A percentile compares a stretch with the other conserved stretches of the same genome.
phyloP scores from a whole-genome alignment of 768 basidiomycete species.

The Russula virescens region DNA sequence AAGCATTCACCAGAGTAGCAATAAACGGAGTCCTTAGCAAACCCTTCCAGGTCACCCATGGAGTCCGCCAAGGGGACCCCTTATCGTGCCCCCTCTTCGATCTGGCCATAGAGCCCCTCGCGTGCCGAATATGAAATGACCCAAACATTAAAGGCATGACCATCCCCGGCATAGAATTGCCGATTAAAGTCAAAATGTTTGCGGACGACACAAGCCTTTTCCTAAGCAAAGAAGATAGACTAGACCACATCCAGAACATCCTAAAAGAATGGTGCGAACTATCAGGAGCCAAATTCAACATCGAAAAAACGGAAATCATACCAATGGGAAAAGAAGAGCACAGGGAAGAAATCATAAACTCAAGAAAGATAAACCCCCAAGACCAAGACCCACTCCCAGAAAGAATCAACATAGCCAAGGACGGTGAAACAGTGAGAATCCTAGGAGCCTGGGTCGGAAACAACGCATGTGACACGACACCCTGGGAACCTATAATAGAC shows the following conservation, averaged over 20 bases:
- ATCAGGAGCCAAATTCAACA: constrained; percentile 40
- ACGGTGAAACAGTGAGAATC: background rate
- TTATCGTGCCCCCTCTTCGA: background rate
- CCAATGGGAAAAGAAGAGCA: constrained; percentile 31
- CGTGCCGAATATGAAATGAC: background rate
- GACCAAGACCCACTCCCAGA: background rate
- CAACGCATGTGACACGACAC: background rate
- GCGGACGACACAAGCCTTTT: constrained; percentile 16
- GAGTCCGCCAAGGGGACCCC: background rate
- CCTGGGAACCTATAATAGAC: background rate
- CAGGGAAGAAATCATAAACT: background rate
- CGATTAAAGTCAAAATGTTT: background rate
- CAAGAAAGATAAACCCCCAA: background rate
- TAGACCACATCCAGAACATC: constrained; percentile 26
- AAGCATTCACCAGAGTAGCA: background rate
- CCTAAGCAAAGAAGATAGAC: constrained; percentile 31
- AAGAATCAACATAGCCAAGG: background rate
- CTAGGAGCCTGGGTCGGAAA: constrained; percentile 1
- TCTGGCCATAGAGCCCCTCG: background rate
- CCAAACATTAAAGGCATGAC: background rate
- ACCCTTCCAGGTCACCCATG: background rate
- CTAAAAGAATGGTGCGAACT: constrained; percentile 39
- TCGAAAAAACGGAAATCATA: constrained; percentile 36
- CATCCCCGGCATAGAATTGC: background rate
- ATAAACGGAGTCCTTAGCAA: background rate